Evolutionary conservation across 805 yeast species (phyloP), one percentile per base, ranked within the genome.

Genomic region (Sungouiozyma intestinalis): DNA sequence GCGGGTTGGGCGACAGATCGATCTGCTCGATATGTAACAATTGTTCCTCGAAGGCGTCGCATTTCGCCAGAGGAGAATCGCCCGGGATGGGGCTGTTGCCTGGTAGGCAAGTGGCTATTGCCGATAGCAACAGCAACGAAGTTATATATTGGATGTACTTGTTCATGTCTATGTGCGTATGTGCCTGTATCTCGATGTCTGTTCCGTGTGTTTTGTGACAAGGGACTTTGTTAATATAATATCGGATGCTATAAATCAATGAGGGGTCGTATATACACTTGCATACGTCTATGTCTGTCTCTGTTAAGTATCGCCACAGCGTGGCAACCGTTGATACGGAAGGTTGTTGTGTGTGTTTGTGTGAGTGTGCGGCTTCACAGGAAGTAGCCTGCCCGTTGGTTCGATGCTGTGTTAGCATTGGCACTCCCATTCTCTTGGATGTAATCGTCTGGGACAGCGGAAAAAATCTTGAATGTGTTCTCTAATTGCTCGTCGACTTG

Each of bases 391-490:
- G 63, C 64, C 41, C 65, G 51, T 44, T 60, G 63, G 41, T 57
- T 58, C 36, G 46, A 51, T 37, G 46, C 54, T 4, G 45, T 52
- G 40, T 51, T 48, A 8, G 53, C 43, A 16, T 54, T 47, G 6
- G 21, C 32, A 16, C 24, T 33, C 9, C 37, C 40, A 15, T 36
- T 34, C 35, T 60, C 65, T 41, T 58, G 62, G 18, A 60, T 56
- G 47, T 59, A 60, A 54, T 85, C 94, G 60, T 86, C 96, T 47
- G 92, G 94, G 37, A 90, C 98, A 9, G 97, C 97, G 54, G 86
- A 80, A 65, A 92, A 92, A 17, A 92, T 92, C 58, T 85, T 85
- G 67, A 92, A 92, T 55, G 84, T 81, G 9, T 97, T 96, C 49
- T 78, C 82, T 53, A 84, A 68, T 51, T 80, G 80, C 49, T 85